Conservation (phyloP, 345 rosid species). For the Durio zibethinus region DNA sequence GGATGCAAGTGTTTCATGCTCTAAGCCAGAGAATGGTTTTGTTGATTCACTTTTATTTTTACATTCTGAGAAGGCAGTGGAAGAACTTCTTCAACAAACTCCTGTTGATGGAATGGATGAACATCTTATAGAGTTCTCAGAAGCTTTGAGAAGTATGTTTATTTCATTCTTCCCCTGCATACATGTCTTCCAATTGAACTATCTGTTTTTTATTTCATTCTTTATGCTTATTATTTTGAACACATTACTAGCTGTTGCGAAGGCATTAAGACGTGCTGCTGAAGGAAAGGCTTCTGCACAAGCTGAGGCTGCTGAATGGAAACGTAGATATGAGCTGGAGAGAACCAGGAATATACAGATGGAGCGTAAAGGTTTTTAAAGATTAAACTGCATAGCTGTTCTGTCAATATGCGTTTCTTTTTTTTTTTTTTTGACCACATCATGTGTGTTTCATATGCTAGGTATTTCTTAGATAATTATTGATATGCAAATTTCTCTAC, state of each 20-base stretch:
- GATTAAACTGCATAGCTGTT: slow-evolving; percentile 11
- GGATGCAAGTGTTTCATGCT: slow-evolving; percentile 38
- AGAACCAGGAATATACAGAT: slow-evolving; percentile 47
- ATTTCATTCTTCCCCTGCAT: slow-evolving; percentile 1
- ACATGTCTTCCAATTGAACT: slow-evolving; percentile 14
- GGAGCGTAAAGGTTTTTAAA: slow-evolving; percentile 58
- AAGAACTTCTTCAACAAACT: slow-evolving; percentile 78
- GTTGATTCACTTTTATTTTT: slow-evolving; percentile 41
- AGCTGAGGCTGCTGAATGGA: slow-evolving; percentile 99
- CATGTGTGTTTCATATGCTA: slow-evolving; percentile 11
- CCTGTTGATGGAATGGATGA: slow-evolving; percentile 74
- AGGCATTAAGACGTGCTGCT: slow-evolving; percentile 86
- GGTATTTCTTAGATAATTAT: slow-evolving; percentile 3
- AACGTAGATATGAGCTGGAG: slow-evolving; percentile 88
- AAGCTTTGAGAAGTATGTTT: slow-evolving; percentile 87
- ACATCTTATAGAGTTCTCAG: slow-evolving; percentile 92
- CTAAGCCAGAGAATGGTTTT: slow-evolving; percentile 50
- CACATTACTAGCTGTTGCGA: slow-evolving; percentile 79
- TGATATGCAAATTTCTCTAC: not conserved
- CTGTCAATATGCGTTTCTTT: not conserved
- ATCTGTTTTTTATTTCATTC: not conserved
- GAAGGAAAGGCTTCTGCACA: slow-evolving; percentile 97
- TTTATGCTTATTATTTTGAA: slow-evolving; percentile 16
- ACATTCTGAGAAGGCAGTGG: slow-evolving; percentile 86
- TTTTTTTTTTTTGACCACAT: not conserved